A percentile compares a stretch with the other conserved stretches of the same genome.
These are phyloP conservation scores for Coemansia sp. DNA, from an alignment of 371 early-diverging fungal genomes.

Conservation along the genomic window DNA sequence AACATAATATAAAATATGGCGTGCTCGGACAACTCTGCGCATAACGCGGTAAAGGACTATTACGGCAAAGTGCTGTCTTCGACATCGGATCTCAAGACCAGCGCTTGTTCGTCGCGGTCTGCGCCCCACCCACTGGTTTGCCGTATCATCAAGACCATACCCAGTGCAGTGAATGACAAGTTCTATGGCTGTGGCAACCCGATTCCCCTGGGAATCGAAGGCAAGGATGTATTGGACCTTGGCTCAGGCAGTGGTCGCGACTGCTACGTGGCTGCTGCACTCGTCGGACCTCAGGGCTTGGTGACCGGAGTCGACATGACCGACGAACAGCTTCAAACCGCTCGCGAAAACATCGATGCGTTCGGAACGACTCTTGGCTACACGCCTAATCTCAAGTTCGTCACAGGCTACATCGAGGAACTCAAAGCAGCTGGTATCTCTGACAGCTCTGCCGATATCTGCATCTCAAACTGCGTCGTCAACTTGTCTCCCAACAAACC, in stretches of 20 bases:
- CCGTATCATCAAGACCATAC: slow-evolving; percentile 23
- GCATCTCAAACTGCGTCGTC: slow-evolving; percentile 55
- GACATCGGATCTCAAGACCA: slow-evolving; percentile 28
- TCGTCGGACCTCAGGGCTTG: slow-evolving; percentile 50
- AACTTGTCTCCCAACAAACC: slow-evolving; percentile 53
- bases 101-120: slow-evolving; percentile 22
- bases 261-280: slow-evolving; percentile 53
- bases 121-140: slow-evolving; percentile 39
- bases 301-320: slow-evolving; percentile 56
- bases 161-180: slow-evolving; percentile 24
- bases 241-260: slow-evolving; percentile 55
- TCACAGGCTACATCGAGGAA: slow-evolving; percentile 47
- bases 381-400: slow-evolving; percentile 37
- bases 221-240: slow-evolving; percentile 51
- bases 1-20: not conserved
- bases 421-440: slow-evolving; percentile 44
- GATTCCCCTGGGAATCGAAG: slow-evolving; percentile 53
- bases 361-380: slow-evolving; percentile 40
- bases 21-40: not conserved
- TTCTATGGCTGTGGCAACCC: slow-evolving; percentile 55
- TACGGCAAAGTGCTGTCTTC: slow-evolving; percentile 31
- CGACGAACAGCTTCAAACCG: slow-evolving; percentile 50
- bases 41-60: slow-evolving; percentile 26
- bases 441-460: slow-evolving; percentile 33
- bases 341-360: slow-evolving; percentile 14